Conservation (phyloP, 805 yeast species). For the Metschnikowia kunwiensis region DNA sequence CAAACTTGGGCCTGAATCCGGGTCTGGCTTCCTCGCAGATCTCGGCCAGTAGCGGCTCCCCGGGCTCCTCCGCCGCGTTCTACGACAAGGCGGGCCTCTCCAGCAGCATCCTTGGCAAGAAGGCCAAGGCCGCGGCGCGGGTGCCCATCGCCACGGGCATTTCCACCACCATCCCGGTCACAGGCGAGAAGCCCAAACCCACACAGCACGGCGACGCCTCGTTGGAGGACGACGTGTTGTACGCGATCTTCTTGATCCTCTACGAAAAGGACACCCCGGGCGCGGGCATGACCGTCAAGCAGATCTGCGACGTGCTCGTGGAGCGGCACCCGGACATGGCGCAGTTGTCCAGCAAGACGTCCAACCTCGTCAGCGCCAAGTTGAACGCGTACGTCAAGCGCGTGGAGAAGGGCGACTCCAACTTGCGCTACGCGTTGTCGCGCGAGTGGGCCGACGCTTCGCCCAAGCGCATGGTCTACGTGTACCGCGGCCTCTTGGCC, state of each 20-base stretch:
- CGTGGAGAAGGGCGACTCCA: slow-evolving; percentile 77
- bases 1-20: too few species aligned
- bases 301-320: slow-evolving; percentile 71
- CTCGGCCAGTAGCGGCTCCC: too few species aligned
- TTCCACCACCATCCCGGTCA: slow-evolving; percentile 75
- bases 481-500: slow-evolving; percentile 73
- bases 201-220: slow-evolving; percentile 56
- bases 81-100: too few species aligned
- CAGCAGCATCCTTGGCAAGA: slow-evolving; percentile 19
- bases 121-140: slow-evolving; percentile 38
- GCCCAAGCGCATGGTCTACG: slow-evolving; percentile 86
- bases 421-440: slow-evolving; percentile 67
- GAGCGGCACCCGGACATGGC: slow-evolving; percentile 84
- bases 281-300: slow-evolving; percentile 86
- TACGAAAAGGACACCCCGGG: slow-evolving; percentile 67
- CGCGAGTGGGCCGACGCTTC: slow-evolving; percentile 92
- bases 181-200: slow-evolving; percentile 68
- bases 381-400: slow-evolving; percentile 81
- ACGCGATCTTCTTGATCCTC: slow-evolving; percentile 69
- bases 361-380: slow-evolving; percentile 78
- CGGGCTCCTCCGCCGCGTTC: too few species aligned
- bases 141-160: slow-evolving; percentile 67
- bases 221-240: slow-evolving; percentile 71
- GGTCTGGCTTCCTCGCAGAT: too few species aligned
- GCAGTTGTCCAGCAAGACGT: slow-evolving; percentile 72